Percentiles rank a stretch among this genome's conserved stretches.
Evolutionary conservation across 2,329 filamentous ascomycete genomes (phyloP).

Genomic region (Chaetomium olivaceum): DNA sequence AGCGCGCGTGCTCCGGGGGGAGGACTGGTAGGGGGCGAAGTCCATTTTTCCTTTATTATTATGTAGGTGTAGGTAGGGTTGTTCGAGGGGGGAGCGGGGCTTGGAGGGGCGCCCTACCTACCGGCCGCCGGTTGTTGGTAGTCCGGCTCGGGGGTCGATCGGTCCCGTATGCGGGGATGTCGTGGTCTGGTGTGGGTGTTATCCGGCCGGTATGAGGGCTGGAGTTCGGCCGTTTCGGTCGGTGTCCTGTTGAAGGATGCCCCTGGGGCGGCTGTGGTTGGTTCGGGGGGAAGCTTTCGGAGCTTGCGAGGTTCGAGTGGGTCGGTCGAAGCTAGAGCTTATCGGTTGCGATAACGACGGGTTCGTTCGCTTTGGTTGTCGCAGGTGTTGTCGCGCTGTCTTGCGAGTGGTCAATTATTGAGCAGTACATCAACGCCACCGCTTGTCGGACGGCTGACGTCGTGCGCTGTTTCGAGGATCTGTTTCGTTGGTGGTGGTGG

Average conservation of each 20-base stretch:
- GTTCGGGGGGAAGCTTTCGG: not conserved
- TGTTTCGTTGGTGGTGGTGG: slow-evolving; percentile 8
- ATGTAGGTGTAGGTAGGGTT: too few relatives aligned
- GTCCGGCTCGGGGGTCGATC: not conserved
- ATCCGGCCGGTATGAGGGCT: not conserved
- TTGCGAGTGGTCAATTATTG: not conserved
- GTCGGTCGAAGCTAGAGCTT: slow-evolving; percentile 18
- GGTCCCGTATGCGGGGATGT: too few relatives aligned
- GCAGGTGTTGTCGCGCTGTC: not conserved
- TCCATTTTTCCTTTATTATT: slow-evolving; percentile 59
- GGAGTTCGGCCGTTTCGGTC: not conserved
- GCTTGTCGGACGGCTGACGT: not conserved
- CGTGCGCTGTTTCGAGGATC: slow-evolving; percentile 5
- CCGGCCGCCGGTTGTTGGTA: not conserved
- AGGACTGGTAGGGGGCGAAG: slow-evolving; percentile 96
- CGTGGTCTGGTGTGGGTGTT: not conserved
- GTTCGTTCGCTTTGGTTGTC: not conserved
- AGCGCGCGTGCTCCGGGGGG: slow-evolving; percentile 82
- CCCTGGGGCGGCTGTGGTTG: not conserved
- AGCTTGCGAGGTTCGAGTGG: slow-evolving; percentile 6
- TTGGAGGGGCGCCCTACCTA: not conserved
- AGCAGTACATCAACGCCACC: not conserved
- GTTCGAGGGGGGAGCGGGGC: not conserved
- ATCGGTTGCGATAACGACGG: slow-evolving; percentile 16
- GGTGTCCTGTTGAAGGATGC: slow-evolving; percentile 18